phyloP scores from a whole-genome alignment of 1,284 basidiomycete genomes.

The Naganishia sp. region DNA sequence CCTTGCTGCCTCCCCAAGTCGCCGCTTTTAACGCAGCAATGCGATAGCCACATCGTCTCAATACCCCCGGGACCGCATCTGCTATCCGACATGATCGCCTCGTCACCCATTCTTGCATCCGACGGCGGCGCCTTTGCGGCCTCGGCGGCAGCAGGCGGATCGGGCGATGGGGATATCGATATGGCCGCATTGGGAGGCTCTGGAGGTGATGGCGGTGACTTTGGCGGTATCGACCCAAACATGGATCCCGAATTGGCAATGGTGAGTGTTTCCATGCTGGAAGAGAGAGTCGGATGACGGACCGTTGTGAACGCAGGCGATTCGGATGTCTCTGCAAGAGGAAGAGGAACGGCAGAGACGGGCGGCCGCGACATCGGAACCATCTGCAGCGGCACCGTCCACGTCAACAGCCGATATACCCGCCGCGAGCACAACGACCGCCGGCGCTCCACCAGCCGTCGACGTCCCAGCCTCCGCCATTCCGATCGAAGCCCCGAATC shows the following conservation, averaged over 20 bases:
- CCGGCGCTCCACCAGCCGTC: constrained; percentile 9
- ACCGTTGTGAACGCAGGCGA: constrained; percentile 62
- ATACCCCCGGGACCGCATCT: constrained; percentile 75
- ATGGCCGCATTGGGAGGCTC: constrained; percentile 49
- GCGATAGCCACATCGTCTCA: constrained; percentile 67
- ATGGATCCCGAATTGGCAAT: constrained; percentile 96
- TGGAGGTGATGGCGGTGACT: constrained; percentile 69
- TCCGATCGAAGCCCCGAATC: constrained; percentile 24
- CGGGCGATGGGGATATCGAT: constrained; percentile 35
- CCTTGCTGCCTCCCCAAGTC: neutral
- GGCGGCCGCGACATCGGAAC: constrained; percentile 55
- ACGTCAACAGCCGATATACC: neutral
- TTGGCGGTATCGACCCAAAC: constrained; percentile 83
- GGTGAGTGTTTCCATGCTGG: constrained; percentile 58
- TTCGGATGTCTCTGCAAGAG: constrained; percentile 97
- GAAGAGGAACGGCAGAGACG: constrained; percentile 81
- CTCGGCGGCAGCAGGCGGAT: constrained; percentile 51
- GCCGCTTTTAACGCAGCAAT: neutral
- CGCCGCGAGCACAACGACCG: constrained; percentile 1
- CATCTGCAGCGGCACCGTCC: constrained; percentile 37
- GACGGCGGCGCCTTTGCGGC: constrained; percentile 59
- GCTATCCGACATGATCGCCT: constrained; percentile 78
- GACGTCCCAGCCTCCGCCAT: constrained; percentile 27
- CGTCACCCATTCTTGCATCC: constrained; percentile 76
- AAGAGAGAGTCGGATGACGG: neutral